Evolutionary conservation across 208 protist genomes (phyloP).

Genomic region (Crithidia brevicula): DNA sequence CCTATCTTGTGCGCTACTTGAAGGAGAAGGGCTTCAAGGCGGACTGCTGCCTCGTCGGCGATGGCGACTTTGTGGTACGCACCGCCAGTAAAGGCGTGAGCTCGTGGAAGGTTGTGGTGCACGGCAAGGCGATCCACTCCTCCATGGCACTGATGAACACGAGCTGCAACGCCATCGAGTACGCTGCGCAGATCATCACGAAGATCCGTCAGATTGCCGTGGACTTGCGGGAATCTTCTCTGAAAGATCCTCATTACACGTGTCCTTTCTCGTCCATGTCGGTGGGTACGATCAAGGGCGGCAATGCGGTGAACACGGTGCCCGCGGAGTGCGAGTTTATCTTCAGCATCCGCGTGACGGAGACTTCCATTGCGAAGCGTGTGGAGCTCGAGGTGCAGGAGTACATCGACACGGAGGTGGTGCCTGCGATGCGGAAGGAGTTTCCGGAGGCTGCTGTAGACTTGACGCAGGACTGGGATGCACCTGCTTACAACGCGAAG

Average conservation of each 20-base stretch:
- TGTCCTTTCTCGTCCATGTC: slow-evolving; percentile 31
- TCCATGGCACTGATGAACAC: slow-evolving; percentile 40
- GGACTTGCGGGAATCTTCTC: slow-evolving; percentile 25
- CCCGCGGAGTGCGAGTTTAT: slow-evolving; percentile 45
- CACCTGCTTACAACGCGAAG: slow-evolving; percentile 26
- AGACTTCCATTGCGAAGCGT: slow-evolving; percentile 2
- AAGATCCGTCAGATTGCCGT: slow-evolving; percentile 32
- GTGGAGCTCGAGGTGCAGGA: slow-evolving; percentile 27
- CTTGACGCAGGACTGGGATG: slow-evolving; percentile 2
- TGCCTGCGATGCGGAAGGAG: slow-evolving; percentile 38
- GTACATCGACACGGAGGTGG: slow-evolving; percentile 30
- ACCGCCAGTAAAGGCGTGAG: slow-evolving; percentile 38
- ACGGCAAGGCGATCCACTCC: slow-evolving; percentile 51
- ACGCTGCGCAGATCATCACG: slow-evolving; percentile 43
- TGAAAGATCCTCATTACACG: slow-evolving; percentile 19
- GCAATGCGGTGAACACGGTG: slow-evolving; percentile 50
- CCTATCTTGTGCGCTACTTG: slow-evolving; percentile 35
- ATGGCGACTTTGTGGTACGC: slow-evolving; percentile 9
- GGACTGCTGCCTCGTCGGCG: slow-evolving; percentile 22
- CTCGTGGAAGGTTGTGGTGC: slow-evolving; percentile 25
- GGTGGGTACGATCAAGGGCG: slow-evolving; percentile 41
- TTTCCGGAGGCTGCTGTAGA: slow-evolving; percentile 24
- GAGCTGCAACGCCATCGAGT: slow-evolving; percentile 43
- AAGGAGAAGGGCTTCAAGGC: slow-evolving; percentile 31
- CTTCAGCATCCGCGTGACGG: slow-evolving; percentile 38